A percentile compares a stretch with the other conserved stretches of the same genome.
Conservation (phyloP, 345 rosid species). For the Anastatica hierochuntica region DNA sequence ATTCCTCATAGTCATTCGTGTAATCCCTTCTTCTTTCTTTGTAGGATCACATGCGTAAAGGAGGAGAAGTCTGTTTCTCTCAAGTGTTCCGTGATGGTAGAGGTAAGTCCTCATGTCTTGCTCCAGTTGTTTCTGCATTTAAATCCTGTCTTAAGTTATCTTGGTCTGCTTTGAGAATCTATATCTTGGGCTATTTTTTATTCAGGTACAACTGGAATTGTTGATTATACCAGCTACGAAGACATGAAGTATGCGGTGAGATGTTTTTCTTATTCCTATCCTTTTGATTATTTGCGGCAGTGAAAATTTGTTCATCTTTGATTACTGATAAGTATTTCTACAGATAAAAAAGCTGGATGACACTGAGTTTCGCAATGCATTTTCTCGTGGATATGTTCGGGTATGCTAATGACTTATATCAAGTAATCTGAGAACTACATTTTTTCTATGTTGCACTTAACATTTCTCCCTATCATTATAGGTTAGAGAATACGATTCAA, state of each 20-base stretch:
- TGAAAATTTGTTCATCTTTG: constrained; percentile 1
- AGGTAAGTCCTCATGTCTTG: constrained; percentile 37
- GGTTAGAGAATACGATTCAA: constrained; percentile 87
- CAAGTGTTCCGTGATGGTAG: constrained; percentile 90
- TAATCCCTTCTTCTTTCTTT: background rate
- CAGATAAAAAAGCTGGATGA: constrained; percentile 93
- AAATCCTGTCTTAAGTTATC: background rate
- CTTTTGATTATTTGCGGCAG: background rate
- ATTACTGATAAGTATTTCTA: constrained; percentile 1
- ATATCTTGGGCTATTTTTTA: background rate
- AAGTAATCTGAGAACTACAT: background rate
- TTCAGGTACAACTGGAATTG: constrained; percentile 85
- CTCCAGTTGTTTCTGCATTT: background rate
- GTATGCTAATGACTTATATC: constrained; percentile 31
- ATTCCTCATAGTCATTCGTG: background rate
- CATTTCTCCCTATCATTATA: constrained; percentile 19
- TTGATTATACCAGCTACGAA: constrained; percentile 84
- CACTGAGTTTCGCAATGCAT: constrained; percentile 88
- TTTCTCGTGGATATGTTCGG: constrained; percentile 77
- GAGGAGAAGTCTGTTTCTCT: constrained; percentile 98
- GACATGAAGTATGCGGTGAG: constrained; percentile 99
- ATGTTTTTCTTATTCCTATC: constrained; percentile 4
- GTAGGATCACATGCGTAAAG: constrained; percentile 98
- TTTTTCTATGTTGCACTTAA: background rate
- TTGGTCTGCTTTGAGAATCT: background rate